Conservation (phyloP, 1,284 basidiomycete species). For the Boletus semigastroideus region DNA sequence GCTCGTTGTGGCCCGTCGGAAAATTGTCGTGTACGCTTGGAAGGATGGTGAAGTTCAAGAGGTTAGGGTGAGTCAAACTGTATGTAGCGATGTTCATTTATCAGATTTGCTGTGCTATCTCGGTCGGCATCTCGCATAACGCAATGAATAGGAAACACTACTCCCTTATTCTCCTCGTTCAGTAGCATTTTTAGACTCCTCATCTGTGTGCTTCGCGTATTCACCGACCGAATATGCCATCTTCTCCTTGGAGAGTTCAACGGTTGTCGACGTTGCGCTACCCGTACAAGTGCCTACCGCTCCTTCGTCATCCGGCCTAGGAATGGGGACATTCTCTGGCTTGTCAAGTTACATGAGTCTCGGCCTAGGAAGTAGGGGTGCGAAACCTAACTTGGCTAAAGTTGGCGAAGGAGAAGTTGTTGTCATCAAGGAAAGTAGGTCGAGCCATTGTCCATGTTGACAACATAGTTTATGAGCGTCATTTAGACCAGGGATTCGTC, state of each 20-base stretch:
- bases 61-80: slow-evolving; percentile 51
- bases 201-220: slow-evolving; percentile 74
- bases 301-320: slow-evolving; percentile 42
- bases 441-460: background rate
- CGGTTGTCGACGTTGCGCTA: slow-evolving; percentile 57
- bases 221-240: slow-evolving; percentile 72
- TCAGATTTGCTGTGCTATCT: background rate
- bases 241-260: slow-evolving; percentile 65
- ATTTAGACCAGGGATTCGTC: slow-evolving; percentile 70
- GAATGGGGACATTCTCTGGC: slow-evolving; percentile 69
- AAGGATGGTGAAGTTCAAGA: slow-evolving; percentile 81
- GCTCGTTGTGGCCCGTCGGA: too few relatives aligned
- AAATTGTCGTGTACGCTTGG: slow-evolving; percentile 86
- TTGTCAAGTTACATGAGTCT: slow-evolving; percentile 89
- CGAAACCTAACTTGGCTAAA: slow-evolving; percentile 64
- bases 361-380: slow-evolving; percentile 69
- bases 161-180: slow-evolving; percentile 85
- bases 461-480: background rate
- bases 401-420: slow-evolving; percentile 65
- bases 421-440: slow-evolving; percentile 79
- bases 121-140: slow-evolving; percentile 4
- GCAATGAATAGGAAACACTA: slow-evolving; percentile 58
- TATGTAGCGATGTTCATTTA: background rate
- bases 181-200: slow-evolving; percentile 65
- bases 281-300: slow-evolving; percentile 40